Conservation (phyloP, 1,284 basidiomycete species). For the Coniferiporia sulphurascens region DNA sequence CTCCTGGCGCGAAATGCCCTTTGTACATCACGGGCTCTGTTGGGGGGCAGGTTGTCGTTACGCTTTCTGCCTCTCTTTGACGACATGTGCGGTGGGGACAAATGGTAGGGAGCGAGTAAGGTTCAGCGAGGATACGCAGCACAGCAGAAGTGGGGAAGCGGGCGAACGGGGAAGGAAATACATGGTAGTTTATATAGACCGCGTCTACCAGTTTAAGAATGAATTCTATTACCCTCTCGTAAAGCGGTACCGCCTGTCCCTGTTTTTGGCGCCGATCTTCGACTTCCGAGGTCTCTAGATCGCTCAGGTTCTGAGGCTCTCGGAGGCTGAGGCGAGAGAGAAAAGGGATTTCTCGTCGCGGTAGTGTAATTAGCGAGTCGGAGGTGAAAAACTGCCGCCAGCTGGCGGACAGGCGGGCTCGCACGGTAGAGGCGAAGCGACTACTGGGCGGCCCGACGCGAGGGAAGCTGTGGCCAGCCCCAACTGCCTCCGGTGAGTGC, state of each 20-base stretch:
- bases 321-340: no score
- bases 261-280: slow-evolving; percentile 13
- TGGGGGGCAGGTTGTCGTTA: slow-evolving; percentile 89
- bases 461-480: no score
- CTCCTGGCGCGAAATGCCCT: slow-evolving; percentile 87
- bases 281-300: slow-evolving; percentile 3
- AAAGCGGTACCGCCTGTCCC: slow-evolving; percentile 7
- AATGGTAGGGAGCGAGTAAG: slow-evolving; percentile 1
- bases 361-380: no score
- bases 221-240: background rate
- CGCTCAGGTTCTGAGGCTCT: background rate
- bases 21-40: slow-evolving; percentile 89
- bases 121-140: slow-evolving; percentile 20
- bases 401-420: no score
- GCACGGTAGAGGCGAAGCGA: no score
- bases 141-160: slow-evolving; percentile 22
- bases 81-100: slow-evolving; percentile 45
- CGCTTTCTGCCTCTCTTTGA: slow-evolving; percentile 87
- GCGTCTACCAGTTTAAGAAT: slow-evolving; percentile 4
- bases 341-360: no score
- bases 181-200: slow-evolving; percentile 12
- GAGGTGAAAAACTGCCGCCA: no score
- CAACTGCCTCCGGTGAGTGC: no score
- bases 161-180: slow-evolving; percentile 18
- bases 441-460: no score